A percentile compares a stretch with the other conserved stretches of the same genome.
phyloP scores from a whole-genome alignment of 1,284 basidiomycete species.

The Phlebopus sp. region DNA sequence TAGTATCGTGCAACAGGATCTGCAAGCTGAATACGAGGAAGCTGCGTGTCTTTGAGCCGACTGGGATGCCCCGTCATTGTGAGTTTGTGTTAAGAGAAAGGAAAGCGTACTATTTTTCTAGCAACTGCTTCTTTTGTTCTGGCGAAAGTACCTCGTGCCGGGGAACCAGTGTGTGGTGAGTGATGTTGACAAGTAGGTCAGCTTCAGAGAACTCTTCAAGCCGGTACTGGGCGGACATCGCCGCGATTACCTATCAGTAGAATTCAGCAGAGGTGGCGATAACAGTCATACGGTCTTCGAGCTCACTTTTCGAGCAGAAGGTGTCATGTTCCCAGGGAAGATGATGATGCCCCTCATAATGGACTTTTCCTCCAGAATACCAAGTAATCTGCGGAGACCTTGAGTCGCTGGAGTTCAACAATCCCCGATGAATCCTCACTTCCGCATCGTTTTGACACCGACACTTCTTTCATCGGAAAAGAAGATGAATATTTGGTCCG shows the following conservation, averaged over 20 bases:
- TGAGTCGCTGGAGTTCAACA: conserved; percentile 8
- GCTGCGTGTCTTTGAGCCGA: conserved; percentile 96
- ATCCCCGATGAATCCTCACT: conserved; percentile 52
- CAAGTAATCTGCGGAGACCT: conserved; percentile 63
- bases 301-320: conserved; percentile 88
- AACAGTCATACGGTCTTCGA: not conserved
- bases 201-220: conserved; percentile 97
- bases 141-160: conserved; percentile 85
- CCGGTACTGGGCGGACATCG: conserved; percentile 82
- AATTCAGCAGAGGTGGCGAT: not conserved
- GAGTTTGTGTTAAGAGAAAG: conserved; percentile 2
- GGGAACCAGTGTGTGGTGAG: conserved; percentile 93
- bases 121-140: conserved; percentile 84
- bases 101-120: conserved; percentile 85
- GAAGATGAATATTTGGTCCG: conserved; percentile 89
- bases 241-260: conserved; percentile 72
- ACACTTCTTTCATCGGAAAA: conserved; percentile 93
- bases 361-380: conserved; percentile 84
- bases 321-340: conserved; percentile 95
- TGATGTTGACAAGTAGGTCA: conserved; percentile 96
- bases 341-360: conserved; percentile 94
- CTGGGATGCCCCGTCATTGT: conserved; percentile 41
- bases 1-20: conserved; percentile 99
- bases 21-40: conserved; percentile 93
- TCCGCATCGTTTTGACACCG: conserved; percentile 93